Evolutionary conservation across 805 yeast species (phyloP).

Genomic region (Candida taoyuanica): DNA sequence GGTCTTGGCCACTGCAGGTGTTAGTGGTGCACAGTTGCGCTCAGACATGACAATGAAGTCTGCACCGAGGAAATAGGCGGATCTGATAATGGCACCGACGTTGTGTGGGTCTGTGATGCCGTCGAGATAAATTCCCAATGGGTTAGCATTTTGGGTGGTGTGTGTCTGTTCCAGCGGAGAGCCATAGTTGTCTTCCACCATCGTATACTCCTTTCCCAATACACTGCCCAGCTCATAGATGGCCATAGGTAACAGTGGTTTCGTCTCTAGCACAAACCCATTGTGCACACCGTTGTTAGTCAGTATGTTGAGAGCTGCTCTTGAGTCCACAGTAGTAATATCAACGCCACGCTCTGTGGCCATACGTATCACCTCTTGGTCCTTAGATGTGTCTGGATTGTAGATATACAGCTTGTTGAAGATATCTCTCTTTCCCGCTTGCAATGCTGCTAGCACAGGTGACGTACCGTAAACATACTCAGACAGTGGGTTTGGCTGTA

Average conservation of each 20-base stretch:
- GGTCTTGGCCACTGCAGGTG: slow-evolving; percentile 76
- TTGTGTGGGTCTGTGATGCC: slow-evolving; percentile 85
- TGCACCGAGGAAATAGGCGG: slow-evolving; percentile 78
- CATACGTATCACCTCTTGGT: slow-evolving; percentile 39
- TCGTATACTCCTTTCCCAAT: slow-evolving; percentile 14
- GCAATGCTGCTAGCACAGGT: slow-evolving; percentile 67
- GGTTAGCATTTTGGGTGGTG: slow-evolving; percentile 33
- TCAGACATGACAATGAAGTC: slow-evolving; percentile 72
- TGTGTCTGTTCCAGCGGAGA: slow-evolving; percentile 20
- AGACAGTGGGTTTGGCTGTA: slow-evolving; percentile 40
- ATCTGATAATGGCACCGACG: slow-evolving; percentile 75
- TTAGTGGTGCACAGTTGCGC: slow-evolving; percentile 65
- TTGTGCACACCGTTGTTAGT: slow-evolving; percentile 74
- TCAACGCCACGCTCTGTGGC: slow-evolving; percentile 35
- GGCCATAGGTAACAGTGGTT: slow-evolving; percentile 39
- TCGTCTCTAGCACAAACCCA: slow-evolving; percentile 69
- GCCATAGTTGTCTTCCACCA: slow-evolving; percentile 27
- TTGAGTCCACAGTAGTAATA: slow-evolving; percentile 13
- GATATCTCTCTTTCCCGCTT: slow-evolving; percentile 47
- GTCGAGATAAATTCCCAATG: slow-evolving; percentile 73
- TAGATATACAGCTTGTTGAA: slow-evolving; percentile 49
- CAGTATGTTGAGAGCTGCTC: slow-evolving; percentile 53
- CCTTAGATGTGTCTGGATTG: slow-evolving; percentile 30
- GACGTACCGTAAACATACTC: slow-evolving; percentile 78
- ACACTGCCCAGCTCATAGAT: slow-evolving; percentile 24